These are phyloP conservation scores for Pseudopyricularia javanii DNA, from an alignment of 2,329 filamentous ascomycete genomes.

Conservation along the genomic window DNA sequence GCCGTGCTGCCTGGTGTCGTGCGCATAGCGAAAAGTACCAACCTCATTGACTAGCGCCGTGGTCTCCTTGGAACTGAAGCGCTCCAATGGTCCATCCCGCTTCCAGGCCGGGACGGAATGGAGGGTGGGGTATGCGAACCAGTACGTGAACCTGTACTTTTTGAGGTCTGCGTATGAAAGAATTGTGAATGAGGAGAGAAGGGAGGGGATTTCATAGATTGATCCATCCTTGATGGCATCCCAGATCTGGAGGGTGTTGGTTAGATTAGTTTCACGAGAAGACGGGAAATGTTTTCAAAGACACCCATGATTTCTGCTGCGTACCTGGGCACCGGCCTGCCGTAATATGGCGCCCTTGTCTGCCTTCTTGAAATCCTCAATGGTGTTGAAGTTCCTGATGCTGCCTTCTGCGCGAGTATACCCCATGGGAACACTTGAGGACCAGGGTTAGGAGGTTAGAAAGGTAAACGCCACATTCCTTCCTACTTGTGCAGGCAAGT, in stretches of 20 bases:
- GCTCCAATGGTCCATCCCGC: constrained; percentile 38
- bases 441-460: constrained; percentile 2
- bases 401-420: constrained; percentile 80
- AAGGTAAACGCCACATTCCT: neutral
- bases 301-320: constrained; percentile 8
- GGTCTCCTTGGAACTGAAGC: constrained; percentile 57
- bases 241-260: constrained; percentile 58
- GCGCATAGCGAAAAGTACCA: constrained; percentile 75
- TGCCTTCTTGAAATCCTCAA: constrained; percentile 79
- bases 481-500: neutral
- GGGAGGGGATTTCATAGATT: constrained; percentile 87
- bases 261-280: neutral
- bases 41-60: constrained; percentile 69
- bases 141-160: constrained; percentile 96
- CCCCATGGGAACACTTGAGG: constrained; percentile 49
- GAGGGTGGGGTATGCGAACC: constrained; percentile 90
- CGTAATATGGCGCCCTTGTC: constrained; percentile 71
- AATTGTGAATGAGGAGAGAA: constrained; percentile 78
- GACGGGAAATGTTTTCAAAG: neutral
- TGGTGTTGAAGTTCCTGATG: constrained; percentile 91
- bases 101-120: constrained; percentile 83
- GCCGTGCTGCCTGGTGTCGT: constrained; percentile 75
- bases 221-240: constrained; percentile 94
- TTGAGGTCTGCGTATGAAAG: constrained; percentile 93
- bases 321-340: constrained; percentile 65